Evolutionary conservation across 108 stramenopile genomes (phyloP), one percentile per base, ranked within the genome.

Genomic region (Nitzschia sp.): DNA sequence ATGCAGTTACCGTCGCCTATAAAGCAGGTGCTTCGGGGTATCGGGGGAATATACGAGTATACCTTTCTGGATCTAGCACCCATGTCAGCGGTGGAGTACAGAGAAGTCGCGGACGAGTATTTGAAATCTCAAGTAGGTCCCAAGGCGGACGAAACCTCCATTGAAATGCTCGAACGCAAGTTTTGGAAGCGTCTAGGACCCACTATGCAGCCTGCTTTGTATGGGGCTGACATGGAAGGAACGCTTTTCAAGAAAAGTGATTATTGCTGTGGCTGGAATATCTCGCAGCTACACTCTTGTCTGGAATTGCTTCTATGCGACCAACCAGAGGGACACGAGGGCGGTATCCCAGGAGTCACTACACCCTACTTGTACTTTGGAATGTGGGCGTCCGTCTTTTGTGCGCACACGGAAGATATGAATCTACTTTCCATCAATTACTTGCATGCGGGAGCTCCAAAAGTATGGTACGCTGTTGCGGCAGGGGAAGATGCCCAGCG

Each of bases 381-480:
- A 25, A 91, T 91, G 90, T 95, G 94, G 94, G 94, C 81, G 3
- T 85, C 86, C 64, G 84, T 84, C 13, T 95, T 95, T 66, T 89
- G 88, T 48, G 94, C 90, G 18, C 99, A 99, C 64, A 97, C 93
- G 3, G 99, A 99, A 78, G 99, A 99, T 76, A 94, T 98, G 90
- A 98, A 99, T 80, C 77, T 99, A 15, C 90, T 96, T 47, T 91
- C 88, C 27, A 98, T 99, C 75, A 99, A 99, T 72, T 98, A 96
- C 71, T 71, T 99, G 4, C 99, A 99, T 83, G 85, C 91, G 17
- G 99, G 99, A 2, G 91, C 93, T 21, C 97, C 98, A 29, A 99
- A 99, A 72, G 88, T 90, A 70, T 99, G 99, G 99, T 99, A 99
- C 79, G 91, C 91, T 2, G 78, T 99, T 28, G 82, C 90, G 17